Base-by-base conservation (phyloP, 1,284 basidiomycete genomes). In the Anthracocystis setariae region DNA sequence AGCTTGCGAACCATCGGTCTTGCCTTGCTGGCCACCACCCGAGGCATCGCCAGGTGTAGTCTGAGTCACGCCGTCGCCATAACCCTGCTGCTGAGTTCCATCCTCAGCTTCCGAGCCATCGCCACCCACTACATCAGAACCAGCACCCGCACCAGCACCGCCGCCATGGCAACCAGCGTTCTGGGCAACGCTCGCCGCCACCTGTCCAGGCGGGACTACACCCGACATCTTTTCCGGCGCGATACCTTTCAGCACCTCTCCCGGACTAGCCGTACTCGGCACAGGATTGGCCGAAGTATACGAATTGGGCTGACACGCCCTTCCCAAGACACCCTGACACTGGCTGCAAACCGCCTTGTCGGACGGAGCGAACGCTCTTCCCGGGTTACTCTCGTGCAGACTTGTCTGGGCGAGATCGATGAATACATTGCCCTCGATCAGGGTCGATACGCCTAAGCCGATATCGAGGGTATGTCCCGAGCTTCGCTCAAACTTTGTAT, bases 371-470 rank as follows among this genome's bases (percentile, higher is more conserved):
- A 71, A 71, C 2, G 62, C 54, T 12, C 51, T 20, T 7, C 68
- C 68, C 0, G 68, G 62, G 3, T 15, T 35, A 13, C 23, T 37
- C 27, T 66, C 58, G 51, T 65, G 62, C 33, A 67, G n/a, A 20
- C 54, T 56, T 2, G 69, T 63, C 43, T 72, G 52, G 0, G 59
- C 55, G 5, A 73, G 50, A 18, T 73, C 39, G 23, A 43, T 54
- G 24, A 74, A 74, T 3, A 74, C 59, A 32, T 71, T 71, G 0
- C 72, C 72, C 20, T 74, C 72, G 53, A 74, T 60, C 5, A 74
- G 35, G 0, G 46, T 59, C 13, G 54, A 37, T 21, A 59, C 29
- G 1, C 60, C 66, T 3, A 54, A 48, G n/a, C 60, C 59, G 12
- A 71, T 53, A 24, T 70, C 68, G 24, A 74, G 37, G 23, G 62